Conservation (phyloP, 106 monocot species). For the Iris macrosiphon region DNA sequence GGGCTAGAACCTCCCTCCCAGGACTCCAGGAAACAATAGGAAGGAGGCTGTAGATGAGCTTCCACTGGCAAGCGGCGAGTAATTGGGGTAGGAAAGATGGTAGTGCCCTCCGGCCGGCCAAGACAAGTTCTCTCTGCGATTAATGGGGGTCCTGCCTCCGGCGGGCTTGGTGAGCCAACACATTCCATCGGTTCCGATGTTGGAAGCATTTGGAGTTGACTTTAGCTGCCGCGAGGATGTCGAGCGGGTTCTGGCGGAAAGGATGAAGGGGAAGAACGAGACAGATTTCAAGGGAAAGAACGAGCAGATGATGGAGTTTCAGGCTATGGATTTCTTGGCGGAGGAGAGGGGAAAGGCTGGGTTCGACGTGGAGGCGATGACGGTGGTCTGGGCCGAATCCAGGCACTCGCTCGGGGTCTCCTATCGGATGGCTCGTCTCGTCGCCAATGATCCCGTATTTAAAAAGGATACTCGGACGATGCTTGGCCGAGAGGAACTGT, state of each 20-base stretch:
- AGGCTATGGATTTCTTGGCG: constrained; percentile 49
- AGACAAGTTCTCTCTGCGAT: constrained; percentile 29
- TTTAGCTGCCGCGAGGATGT: constrained; percentile 60
- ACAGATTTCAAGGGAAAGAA: constrained; percentile 56
- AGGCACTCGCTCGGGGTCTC: constrained; percentile 41
- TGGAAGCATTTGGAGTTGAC: constrained; percentile 20
- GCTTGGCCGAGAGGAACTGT: constrained; percentile 55
- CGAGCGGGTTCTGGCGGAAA: constrained; percentile 52
- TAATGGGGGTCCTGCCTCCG: neutral
- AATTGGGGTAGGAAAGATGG: constrained; percentile 34
- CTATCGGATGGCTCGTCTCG: constrained; percentile 70
- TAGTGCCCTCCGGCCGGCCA: neutral
- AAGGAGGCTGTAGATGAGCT: constrained; percentile 48
- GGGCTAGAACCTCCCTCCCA: too few relatives aligned
- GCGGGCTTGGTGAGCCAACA: neutral
- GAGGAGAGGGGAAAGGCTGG: constrained; percentile 54
- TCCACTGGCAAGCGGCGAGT: constrained; percentile 39
- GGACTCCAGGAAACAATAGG: too few relatives aligned
- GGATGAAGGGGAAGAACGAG: constrained; percentile 56
- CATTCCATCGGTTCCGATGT: constrained; percentile 5
- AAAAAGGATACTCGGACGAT: constrained; percentile 49
- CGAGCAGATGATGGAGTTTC: constrained; percentile 63
- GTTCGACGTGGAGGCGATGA: constrained; percentile 86
- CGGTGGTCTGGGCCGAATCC: constrained; percentile 87
- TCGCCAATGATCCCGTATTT: constrained; percentile 87